Percentiles rank a stretch among this genome's conserved stretches.
These are phyloP conservation scores for Podospora pseudopauciseta DNA, from an alignment of 495 filamentous ascomycete species.

Conservation along the genomic window DNA sequence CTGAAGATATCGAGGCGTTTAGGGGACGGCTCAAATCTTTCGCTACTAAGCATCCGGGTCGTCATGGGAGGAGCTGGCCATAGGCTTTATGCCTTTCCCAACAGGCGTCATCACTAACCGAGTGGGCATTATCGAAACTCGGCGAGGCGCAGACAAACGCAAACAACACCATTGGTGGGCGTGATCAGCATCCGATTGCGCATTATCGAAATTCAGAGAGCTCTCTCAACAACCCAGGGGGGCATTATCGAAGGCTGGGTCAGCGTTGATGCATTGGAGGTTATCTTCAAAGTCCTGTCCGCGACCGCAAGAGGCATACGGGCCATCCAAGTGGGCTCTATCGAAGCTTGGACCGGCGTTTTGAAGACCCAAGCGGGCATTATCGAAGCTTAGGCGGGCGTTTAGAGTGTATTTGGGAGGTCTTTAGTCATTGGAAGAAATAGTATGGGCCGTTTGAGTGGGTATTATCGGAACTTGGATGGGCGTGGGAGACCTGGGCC, in stretches of 20 bases:
- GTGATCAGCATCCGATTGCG: too few species aligned
- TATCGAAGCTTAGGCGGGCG: neutral
- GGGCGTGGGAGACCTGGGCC: too few species aligned
- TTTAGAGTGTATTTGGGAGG: neutral
- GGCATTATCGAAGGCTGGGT: too few species aligned
- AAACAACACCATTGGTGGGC: too few species aligned
- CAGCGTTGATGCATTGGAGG: too few species aligned
- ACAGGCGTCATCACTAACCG: neutral
- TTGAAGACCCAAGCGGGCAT: neutral
- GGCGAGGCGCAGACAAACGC: too few species aligned
- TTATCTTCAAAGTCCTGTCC: neutral
- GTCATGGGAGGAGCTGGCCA: neutral
- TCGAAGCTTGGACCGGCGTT: neutral
- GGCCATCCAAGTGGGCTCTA: neutral
- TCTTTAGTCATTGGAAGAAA: neutral
- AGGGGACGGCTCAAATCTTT: neutral
- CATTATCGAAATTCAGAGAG: too few species aligned
- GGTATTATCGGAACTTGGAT: neutral
- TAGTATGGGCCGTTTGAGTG: neutral
- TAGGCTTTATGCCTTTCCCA: neutral
- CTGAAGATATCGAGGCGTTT: neutral
- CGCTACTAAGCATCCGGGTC: neutral
- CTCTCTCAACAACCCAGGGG: too few species aligned
- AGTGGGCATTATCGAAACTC: neutral
- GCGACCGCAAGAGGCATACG: neutral